Evolutionary conservation across 2,329 filamentous ascomycete genomes (phyloP).

Genomic region (Elsinoe arachidis): DNA sequence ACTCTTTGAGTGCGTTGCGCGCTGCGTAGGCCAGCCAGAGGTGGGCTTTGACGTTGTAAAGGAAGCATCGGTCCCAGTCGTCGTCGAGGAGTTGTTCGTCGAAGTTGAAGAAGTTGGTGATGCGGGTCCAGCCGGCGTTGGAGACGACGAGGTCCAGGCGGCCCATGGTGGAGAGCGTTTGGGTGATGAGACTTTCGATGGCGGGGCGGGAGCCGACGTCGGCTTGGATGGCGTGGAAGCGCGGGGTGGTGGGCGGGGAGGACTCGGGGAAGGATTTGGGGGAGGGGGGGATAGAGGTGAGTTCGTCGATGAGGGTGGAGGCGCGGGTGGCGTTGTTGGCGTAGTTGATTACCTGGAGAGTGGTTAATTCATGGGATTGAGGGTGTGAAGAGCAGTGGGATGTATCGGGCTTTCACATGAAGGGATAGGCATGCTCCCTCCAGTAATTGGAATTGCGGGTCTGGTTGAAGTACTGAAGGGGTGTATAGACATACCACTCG

Average conservation of each 20-base stretch:
- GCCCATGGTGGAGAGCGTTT: slow-evolving; percentile 38
- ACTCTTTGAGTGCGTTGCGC: slow-evolving; percentile 45
- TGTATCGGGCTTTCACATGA: too few relatives aligned
- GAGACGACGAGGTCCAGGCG: slow-evolving; percentile 40
- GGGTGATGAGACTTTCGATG: slow-evolving; percentile 35
- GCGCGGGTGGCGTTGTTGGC: slow-evolving; percentile 37
- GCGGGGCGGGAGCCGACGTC: slow-evolving; percentile 37
- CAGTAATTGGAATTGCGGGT: not conserved
- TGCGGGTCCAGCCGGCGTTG: slow-evolving; percentile 33
- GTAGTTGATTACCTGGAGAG: slow-evolving; percentile 38
- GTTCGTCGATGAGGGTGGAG: slow-evolving; percentile 33
- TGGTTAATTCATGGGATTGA: slow-evolving; percentile 13
- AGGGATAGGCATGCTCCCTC: too few relatives aligned
- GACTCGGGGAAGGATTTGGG: not conserved
- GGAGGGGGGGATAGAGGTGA: slow-evolving; percentile 23
- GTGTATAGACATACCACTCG: slow-evolving; percentile 30
- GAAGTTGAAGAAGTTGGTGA: slow-evolving; percentile 38
- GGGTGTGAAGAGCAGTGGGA: too few relatives aligned
- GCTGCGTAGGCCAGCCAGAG: slow-evolving; percentile 52
- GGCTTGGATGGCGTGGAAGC: slow-evolving; percentile 37
- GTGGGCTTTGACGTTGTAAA: slow-evolving; percentile 56
- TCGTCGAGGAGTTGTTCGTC: slow-evolving; percentile 48
- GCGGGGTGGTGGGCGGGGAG: slow-evolving; percentile 25
- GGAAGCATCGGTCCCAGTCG: slow-evolving; percentile 52
- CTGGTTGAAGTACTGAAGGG: not conserved